Conservation (phyloP, 129 eudicot genomes). For the Pittosporum tobira region DNA sequence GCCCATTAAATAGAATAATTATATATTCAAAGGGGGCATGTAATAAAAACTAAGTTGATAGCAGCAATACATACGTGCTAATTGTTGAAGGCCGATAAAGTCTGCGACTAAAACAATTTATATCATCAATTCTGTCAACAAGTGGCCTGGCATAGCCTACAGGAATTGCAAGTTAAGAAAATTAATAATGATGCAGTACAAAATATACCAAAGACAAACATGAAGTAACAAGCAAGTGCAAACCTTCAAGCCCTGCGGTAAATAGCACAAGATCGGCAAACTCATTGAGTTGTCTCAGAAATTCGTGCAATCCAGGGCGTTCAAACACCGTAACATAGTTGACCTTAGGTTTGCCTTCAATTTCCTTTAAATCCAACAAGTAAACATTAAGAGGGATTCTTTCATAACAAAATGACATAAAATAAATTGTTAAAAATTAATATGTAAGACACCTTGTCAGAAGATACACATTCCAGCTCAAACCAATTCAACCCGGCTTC, state of each 20-base stretch:
- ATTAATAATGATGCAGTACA: constrained; percentile 1
- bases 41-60: neutral
- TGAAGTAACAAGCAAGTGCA: constrained; percentile 21
- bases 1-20: neutral
- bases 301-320: constrained; percentile 92
- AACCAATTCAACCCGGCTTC: constrained; percentile 96
- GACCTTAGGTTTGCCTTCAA: constrained; percentile 83
- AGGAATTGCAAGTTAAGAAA: constrained; percentile 17
- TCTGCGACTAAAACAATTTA: constrained; percentile 55
- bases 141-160: constrained; percentile 98
- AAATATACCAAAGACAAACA: constrained; percentile 10
- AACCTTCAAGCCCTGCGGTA: constrained; percentile 99
- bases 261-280: constrained; percentile 92
- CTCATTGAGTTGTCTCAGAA: constrained; percentile 68
- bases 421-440: neutral
- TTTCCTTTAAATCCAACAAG: constrained; percentile 43
- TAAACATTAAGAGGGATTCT: constrained; percentile 6
- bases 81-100: constrained; percentile 87
- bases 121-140: constrained; percentile 85
- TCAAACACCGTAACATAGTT: constrained; percentile 97
- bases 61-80: constrained; percentile 68
- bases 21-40: neutral
- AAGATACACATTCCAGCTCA: constrained; percentile 88
- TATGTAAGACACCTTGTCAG: constrained; percentile 54
- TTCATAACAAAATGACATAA: neutral